Conservation (phyloP, 2,329 filamentous ascomycete genomes). For the Didymella glomerata region DNA sequence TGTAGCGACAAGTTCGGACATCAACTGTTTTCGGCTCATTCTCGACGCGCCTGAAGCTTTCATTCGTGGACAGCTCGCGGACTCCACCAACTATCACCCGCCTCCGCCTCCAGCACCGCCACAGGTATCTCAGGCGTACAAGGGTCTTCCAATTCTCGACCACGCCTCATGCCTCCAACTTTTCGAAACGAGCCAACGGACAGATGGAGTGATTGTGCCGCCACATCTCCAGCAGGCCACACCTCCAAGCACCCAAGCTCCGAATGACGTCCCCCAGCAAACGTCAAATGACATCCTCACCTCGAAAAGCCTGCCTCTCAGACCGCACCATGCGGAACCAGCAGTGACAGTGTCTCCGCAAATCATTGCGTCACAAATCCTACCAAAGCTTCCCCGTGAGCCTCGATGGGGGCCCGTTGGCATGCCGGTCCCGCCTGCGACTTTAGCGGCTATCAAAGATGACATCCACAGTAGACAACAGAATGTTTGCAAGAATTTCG, state of each 20-base stretch:
- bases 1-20: not conserved
- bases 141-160: not conserved
- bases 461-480: not conserved
- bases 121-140: not conserved
- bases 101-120: not conserved
- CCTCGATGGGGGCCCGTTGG: not conserved
- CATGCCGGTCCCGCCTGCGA: not conserved
- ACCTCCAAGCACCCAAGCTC: not conserved
- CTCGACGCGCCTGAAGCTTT: not conserved
- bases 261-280: not conserved
- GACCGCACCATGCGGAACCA: not conserved
- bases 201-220: not conserved
- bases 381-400: not conserved
- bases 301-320: not conserved
- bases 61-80: not conserved
- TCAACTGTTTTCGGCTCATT: not conserved
- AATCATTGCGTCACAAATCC: not conserved
- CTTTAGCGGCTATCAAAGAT: not conserved
- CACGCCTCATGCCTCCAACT: not conserved
- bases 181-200: not conserved
- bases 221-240: not conserved
- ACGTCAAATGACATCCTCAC: not conserved
- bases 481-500: not conserved
- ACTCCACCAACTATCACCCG: not conserved
- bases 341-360: not conserved